phyloP scores from a whole-genome alignment of 2,329 filamentous ascomycete genomes.

The Aspergillus proliferans region DNA sequence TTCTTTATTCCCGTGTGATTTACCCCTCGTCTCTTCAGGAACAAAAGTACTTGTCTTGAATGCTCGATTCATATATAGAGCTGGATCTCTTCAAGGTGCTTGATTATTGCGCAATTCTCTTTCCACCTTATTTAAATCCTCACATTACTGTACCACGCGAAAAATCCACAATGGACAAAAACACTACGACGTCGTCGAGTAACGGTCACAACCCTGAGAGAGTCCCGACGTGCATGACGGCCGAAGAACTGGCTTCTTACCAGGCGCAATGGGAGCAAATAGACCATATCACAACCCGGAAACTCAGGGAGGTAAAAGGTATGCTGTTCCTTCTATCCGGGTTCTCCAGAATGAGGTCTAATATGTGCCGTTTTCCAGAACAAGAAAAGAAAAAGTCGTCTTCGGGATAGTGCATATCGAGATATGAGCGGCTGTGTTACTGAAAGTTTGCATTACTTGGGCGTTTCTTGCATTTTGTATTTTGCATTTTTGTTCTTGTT shows the following conservation, averaged over 20 bases:
- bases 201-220: neutral
- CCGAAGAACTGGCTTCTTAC: neutral
- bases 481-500: no score
- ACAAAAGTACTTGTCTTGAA: neutral
- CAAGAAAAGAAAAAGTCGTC: neutral
- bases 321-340: neutral
- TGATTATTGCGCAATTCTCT: neutral
- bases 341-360: neutral
- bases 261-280: neutral
- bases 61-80: neutral
- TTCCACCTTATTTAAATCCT: neutral
- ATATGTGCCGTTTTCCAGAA: neutral
- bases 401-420: neutral
- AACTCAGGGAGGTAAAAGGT: neutral
- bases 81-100: neutral
- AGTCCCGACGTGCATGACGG: neutral
- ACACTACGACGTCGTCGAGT: neutral
- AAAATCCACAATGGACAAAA: neutral
- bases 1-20: neutral
- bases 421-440: no score
- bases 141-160: neutral
- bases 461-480: neutral
- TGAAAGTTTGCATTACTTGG: neutral
- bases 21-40: neutral
- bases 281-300: neutral